Base-by-base conservation (phyloP, 768 basidiomycete species). In the Lentinus brumalis region DNA sequence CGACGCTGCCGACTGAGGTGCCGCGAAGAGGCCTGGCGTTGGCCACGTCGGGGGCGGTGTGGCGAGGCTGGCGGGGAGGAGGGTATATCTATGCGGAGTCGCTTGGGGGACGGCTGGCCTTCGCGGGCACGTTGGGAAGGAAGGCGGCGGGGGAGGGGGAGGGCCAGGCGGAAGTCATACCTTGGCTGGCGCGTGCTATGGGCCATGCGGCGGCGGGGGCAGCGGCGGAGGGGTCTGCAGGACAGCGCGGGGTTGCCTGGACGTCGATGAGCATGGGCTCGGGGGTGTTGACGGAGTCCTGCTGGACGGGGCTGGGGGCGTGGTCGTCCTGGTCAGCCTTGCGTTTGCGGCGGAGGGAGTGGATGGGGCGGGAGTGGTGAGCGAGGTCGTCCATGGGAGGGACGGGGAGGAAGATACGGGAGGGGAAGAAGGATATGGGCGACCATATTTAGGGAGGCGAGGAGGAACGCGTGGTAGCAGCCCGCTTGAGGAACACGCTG, bases 371-470 rank as follows among this genome's bases (percentile, higher is more conserved):
- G 57, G 80, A 77, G 63, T 71, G 65, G 62, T 86, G 83, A 67
- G 83, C 79, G 64, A 85, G 79, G 79, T 86, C 80, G 77, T 87
- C 85, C 86, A 89, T 88, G 61, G 62, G 69, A 68, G 35, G 42
- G 59, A 47, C 45, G 67, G 63, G 60, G 77, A 76, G 76, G 66
- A 61, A 65, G 67, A 60, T 58, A 69, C 66, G 61, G 59, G 50
- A 59, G 64, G 53, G 62, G 65, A 56, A 62, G 60, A 53, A 59
- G 65, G 51, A 58, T 52, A 55, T 56, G 61, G 60, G 47, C 61
- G 65, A 63, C 44, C 56, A 72, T 78, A 75, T 77, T 76, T 78
- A 76, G 69, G 65, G 68, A 67, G 66, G 62, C 60, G 66, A 69
- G 56, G 72, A 68, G 66, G 70, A 72, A 75, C 74, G 71, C 72